Evolutionary conservation across 2,329 filamentous ascomycete species (phyloP).

Genomic region (Trichoderma aggressivum): DNA sequence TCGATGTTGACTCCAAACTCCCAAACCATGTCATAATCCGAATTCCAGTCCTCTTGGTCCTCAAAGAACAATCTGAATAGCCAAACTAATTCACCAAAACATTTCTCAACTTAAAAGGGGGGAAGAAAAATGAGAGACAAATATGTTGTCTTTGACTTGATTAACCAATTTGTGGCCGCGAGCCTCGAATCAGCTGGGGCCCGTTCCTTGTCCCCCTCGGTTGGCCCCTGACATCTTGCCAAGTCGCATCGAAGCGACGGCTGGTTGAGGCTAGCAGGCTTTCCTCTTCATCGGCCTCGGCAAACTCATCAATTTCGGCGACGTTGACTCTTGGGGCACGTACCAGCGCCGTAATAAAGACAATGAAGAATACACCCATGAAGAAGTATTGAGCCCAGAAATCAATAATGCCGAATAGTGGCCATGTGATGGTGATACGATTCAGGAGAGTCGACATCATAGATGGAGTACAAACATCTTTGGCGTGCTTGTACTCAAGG

Average conservation of each 20-base stretch:
- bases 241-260: conserved; percentile 77
- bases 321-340: conserved; percentile 74
- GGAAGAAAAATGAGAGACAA: neutral
- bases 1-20: neutral
- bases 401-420: conserved; percentile 86
- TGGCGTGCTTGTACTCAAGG: conserved; percentile 65
- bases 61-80: conserved; percentile 7
- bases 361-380: conserved; percentile 75
- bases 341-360: conserved; percentile 76
- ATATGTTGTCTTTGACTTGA: neutral
- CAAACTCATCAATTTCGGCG: conserved; percentile 78
- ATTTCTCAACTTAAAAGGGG: neutral
- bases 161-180: neutral
- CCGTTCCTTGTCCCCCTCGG: conserved; percentile 13
- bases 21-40: neutral
- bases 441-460: conserved; percentile 93
- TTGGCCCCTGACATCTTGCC: conserved; percentile 77
- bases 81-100: neutral
- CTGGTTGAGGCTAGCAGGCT: conserved; percentile 81
- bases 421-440: conserved; percentile 87
- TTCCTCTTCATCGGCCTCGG: conserved; percentile 91
- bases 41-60: neutral
- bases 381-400: conserved; percentile 98
- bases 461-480: conserved; percentile 82
- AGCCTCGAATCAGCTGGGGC: neutral